Evolutionary conservation across 345 rosid genomes (phyloP).

Genomic region (Chamaenerion angustifolium): DNA sequence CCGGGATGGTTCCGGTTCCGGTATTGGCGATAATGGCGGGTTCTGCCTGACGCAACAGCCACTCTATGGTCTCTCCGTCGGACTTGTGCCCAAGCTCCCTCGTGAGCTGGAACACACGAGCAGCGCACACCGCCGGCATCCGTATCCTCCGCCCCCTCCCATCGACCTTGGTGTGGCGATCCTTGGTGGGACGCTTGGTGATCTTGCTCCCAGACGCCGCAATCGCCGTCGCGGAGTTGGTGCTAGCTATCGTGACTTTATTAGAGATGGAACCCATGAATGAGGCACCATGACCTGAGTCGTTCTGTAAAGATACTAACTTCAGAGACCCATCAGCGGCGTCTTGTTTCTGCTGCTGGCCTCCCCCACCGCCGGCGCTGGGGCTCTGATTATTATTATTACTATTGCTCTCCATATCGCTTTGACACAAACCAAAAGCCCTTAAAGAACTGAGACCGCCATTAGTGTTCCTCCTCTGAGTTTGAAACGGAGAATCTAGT

Average conservation of each 20-base stretch:
- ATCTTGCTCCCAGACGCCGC: slow-evolving; percentile 8
- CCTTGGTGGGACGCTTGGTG: slow-evolving; percentile 52
- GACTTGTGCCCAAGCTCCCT: slow-evolving; percentile 71
- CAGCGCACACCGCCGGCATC: slow-evolving; percentile 79
- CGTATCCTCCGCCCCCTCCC: slow-evolving; percentile 80
- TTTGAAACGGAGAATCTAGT: too few relatives aligned
- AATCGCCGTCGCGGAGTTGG: slow-evolving; percentile 13
- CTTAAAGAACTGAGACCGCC: too few relatives aligned
- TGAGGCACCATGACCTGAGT: slow-evolving; percentile 7
- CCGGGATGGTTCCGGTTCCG: slow-evolving; percentile 80
- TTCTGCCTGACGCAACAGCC: slow-evolving; percentile 79
- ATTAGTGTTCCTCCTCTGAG: too few relatives aligned
- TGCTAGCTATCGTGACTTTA: not conserved
- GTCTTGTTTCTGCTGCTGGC: slow-evolving; percentile 26
- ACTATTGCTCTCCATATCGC: slow-evolving; percentile 10
- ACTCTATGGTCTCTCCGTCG: slow-evolving; percentile 75
- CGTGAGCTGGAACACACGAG: slow-evolving; percentile 66
- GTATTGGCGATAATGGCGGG: slow-evolving; percentile 63
- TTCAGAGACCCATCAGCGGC: slow-evolving; percentile 18
- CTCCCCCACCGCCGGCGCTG: slow-evolving; percentile 4
- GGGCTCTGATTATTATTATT: slow-evolving; percentile 6
- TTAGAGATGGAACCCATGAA: slow-evolving; percentile 36
- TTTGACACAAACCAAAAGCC: too few relatives aligned
- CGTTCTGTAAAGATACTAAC: slow-evolving; percentile 6
- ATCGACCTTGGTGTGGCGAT: slow-evolving; percentile 79